phyloP scores from a whole-genome alignment of 352 stramenopile species.

The Stephanocyclus meneghinianus region DNA sequence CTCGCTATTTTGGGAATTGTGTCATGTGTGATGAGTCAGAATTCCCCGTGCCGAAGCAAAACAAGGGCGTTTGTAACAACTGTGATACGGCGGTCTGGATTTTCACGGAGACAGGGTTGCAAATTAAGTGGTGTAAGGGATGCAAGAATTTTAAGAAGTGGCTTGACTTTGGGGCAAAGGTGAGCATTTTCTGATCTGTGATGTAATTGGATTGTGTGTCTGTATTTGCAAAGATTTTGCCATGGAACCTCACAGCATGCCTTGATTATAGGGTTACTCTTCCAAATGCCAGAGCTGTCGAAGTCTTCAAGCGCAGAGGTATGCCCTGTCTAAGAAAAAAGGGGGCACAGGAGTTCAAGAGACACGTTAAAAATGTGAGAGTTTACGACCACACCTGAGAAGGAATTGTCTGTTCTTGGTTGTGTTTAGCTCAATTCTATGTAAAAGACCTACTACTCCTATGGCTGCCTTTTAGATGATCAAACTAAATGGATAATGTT shows the following conservation, averaged over 20 bases:
- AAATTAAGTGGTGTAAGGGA: slow-evolving; percentile 83
- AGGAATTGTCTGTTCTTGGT: too few species aligned
- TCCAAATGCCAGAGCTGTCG: slow-evolving; percentile 78
- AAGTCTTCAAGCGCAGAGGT: slow-evolving; percentile 69
- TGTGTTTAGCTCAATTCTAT: too few species aligned
- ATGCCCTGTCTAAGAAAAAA: slow-evolving; percentile 43
- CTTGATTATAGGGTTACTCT: slow-evolving; percentile 47
- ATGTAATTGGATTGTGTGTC: not conserved
- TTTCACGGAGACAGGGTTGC: slow-evolving; percentile 45
- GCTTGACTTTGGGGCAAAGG: slow-evolving; percentile 76
- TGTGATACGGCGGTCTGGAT: slow-evolving; percentile 79
- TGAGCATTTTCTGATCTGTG: slow-evolving; percentile 13
- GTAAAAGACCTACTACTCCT: too few species aligned
- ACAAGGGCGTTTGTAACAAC: slow-evolving; percentile 78
- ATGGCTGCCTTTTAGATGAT: too few species aligned
- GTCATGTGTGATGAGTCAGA: slow-evolving; percentile 52
- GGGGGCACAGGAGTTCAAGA: not conserved
- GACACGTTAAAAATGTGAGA: not conserved
- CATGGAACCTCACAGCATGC: not conserved
- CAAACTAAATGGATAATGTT: too few species aligned
- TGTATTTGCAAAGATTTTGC: not conserved
- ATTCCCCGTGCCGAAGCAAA: slow-evolving; percentile 71
- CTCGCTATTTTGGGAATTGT: slow-evolving; percentile 41
- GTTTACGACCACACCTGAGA: not conserved
- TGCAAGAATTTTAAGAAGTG: slow-evolving; percentile 83